Evolutionary conservation across 78 protist species (phyloP).

Genomic region (Diacronema lutheri): DNA sequence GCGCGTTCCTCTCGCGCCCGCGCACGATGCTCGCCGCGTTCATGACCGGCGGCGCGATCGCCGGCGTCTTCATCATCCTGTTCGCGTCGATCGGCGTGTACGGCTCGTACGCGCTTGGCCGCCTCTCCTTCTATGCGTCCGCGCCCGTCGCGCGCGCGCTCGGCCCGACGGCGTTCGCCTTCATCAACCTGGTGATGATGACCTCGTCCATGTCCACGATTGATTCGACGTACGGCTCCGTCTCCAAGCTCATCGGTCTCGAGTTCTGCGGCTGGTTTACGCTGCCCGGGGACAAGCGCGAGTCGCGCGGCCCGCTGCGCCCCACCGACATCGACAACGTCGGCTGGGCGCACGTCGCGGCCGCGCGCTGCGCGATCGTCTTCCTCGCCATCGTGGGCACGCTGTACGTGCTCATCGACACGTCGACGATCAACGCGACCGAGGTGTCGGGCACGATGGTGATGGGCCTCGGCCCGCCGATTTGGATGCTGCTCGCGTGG

Average conservation of each 20-base stretch:
- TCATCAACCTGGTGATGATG: background rate
- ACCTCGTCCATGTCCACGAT: constrained; percentile 5
- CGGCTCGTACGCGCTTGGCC: background rate
- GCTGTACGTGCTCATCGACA: background rate
- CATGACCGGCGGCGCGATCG: background rate
- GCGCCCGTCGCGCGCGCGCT: background rate
- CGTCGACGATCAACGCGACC: background rate
- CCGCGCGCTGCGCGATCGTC: background rate
- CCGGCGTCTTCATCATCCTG: background rate
- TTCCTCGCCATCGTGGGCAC: background rate
- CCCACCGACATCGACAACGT: background rate
- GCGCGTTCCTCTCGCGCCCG: constrained; percentile 15
- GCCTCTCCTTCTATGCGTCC: background rate
- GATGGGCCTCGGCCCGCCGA: constrained; percentile 13
- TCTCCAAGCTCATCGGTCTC: background rate
- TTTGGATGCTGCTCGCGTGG: background rate
- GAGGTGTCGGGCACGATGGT: constrained; percentile 9
- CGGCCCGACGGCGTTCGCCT: background rate
- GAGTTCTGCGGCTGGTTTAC: background rate
- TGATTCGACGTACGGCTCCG: background rate
- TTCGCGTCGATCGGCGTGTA: background rate
- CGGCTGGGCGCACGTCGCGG: background rate
- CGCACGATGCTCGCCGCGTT: background rate
- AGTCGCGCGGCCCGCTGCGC: background rate
- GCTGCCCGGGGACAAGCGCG: background rate